Base-by-base conservation (phyloP, 2,329 filamentous ascomycete species). In the Apiospora marii region DNA sequence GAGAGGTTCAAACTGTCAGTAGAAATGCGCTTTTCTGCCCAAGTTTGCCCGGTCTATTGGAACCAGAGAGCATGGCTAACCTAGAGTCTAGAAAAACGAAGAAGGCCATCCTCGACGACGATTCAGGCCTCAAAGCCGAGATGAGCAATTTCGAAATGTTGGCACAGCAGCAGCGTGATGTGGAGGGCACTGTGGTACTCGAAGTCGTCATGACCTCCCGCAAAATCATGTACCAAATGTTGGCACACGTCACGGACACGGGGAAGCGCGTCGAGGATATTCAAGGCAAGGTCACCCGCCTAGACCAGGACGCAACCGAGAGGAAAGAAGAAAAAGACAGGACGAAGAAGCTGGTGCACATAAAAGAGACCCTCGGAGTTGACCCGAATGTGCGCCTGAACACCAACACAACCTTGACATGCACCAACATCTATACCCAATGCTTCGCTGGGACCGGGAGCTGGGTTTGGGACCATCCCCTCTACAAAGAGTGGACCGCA, bases 131-230 rank as follows among this genome's bases (percentile, higher is more conserved):
- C 7, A 24, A 64, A 10, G 69, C 24, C 5, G 75, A 77, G 70
- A 76, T 79, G 77, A 64, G 67, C 4, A 61, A 75, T 16, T 77
- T 80, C 41, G 73, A 76, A 46, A 30, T 48, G 37, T 67, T 58
- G 4, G 30, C 78, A 22, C 71, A 78, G 72, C 61, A 74, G 48
- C 75, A 79, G 44, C 73, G 72, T 14, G 73, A 76, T 16, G 70
- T 80, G 22, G 77, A 78, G 49, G 77, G 77, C 1, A 79, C 78
- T 5, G 53, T 79, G 10, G 78, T 75, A 5, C 74, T 78, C 7
- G 71, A 72, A 4, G 43, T 64, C 13, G 73, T 75, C 13, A 68
- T 72, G 46, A 68, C 74, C 24, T 72, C 69, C 13, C 61, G 43
- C 16, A 43, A 73, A 1, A 70, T 68, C 5, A 67, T 74, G 51